These are phyloP conservation scores for Glebionis coronaria DNA, from an alignment of 129 eudicot species.

Conservation along the genomic window DNA sequence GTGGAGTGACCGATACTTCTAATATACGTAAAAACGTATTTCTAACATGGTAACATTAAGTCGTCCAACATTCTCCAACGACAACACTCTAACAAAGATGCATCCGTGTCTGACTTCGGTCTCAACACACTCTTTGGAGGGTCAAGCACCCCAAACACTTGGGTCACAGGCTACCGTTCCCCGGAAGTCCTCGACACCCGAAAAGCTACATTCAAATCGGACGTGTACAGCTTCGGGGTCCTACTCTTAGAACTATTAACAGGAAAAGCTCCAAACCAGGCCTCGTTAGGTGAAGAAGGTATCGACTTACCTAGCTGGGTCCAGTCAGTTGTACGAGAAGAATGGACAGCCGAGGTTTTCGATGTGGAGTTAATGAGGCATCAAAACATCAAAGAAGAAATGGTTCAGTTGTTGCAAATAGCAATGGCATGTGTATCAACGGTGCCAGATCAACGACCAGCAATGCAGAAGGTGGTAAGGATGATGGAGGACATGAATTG, in stretches of 20 bases:
- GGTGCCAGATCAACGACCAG: too few relatives aligned
- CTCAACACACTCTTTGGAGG: conserved; percentile 55
- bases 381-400: too few relatives aligned
- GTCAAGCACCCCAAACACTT: conserved; percentile 47
- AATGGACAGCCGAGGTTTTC: too few relatives aligned
- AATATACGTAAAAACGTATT: too few relatives aligned
- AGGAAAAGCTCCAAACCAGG: conserved; percentile 86
- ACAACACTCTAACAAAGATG: conserved; percentile 42
- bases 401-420: too few relatives aligned
- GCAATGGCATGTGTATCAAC: too few relatives aligned
- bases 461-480: conserved; percentile 73
- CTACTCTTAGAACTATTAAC: conserved; percentile 71
- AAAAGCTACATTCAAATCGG: conserved; percentile 65
- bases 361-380: too few relatives aligned
- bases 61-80: conserved; percentile 81
- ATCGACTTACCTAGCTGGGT: conserved; percentile 94
- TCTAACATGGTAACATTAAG: conserved; percentile 94
- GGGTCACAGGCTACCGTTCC: conserved; percentile 76
- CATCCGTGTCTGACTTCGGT: conserved; percentile 68
- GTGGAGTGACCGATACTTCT: too few relatives aligned
- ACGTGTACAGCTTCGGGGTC: conserved; percentile 89
- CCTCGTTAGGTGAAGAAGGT: conserved; percentile 87
- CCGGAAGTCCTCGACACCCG: conserved; percentile 75
- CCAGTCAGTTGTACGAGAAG: too few relatives aligned
- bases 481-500: conserved; percentile 79